These are phyloP conservation scores for Paramecium sexaurelia DNA, from an alignment of 73 alveolate species.

Conservation along the genomic window DNA sequence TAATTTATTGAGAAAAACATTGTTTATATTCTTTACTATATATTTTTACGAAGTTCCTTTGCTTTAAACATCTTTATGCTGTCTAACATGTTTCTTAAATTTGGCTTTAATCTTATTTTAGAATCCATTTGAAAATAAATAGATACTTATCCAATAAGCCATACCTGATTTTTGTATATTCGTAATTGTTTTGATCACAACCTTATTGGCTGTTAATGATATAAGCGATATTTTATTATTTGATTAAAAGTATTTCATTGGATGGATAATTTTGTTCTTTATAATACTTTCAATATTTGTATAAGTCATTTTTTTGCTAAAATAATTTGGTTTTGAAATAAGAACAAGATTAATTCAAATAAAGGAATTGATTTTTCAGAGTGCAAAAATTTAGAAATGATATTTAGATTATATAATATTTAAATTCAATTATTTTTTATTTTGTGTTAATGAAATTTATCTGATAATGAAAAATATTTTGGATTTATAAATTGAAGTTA, in stretches of 20 bases:
- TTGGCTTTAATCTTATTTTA: neutral
- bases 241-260: neutral
- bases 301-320: neutral
- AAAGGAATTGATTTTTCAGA: no score
- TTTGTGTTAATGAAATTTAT: no score
- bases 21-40: neutral
- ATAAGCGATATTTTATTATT: neutral
- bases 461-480: no score
- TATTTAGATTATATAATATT: no score
- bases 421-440: no score
- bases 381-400: no score
- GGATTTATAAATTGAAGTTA: no score
- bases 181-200: neutral
- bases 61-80: neutral
- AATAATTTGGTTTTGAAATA: neutral
- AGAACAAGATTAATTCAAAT: neutral
- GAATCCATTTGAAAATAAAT: neutral
- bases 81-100: neutral
- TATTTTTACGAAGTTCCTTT: neutral
- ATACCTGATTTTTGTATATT: constrained; percentile 2
- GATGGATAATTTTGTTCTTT: neutral
- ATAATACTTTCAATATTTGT: neutral
- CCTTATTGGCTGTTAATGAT: neutral
- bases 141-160: neutral
- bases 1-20: neutral